Base-by-base conservation (phyloP, 768 basidiomycete genomes). In the Rhodosporidiobolus sp. region DNA sequence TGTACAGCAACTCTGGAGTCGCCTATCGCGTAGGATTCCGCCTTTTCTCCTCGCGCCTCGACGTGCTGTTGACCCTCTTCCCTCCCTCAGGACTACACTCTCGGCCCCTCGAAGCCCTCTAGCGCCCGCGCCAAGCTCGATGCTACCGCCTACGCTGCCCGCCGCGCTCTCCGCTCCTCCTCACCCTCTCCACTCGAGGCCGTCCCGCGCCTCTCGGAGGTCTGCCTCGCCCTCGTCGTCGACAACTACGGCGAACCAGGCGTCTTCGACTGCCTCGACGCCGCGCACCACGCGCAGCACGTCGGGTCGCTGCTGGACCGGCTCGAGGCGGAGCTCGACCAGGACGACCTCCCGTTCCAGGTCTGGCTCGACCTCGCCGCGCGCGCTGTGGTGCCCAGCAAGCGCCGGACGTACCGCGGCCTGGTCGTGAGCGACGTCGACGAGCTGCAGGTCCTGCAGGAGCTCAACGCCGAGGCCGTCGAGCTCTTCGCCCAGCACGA, bases 321-420 rank as follows among this genome's bases (percentile, higher is more conserved):
- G 20, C 53, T 55, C 43, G 43, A 28, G 1, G 22, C n/a, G 35
- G 24, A 38, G 16, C 26, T 34, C 9, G 49, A 43, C 2, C 14
- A 53, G 2, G 20, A 19, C 38, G 30, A 7, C 1, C 57, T 74
- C 10, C 73, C 73, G 0, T 74, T 59, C 48, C 61, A 67, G 48
- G 38, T 65, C 38, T 74, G 61, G 62, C 62, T 66, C 60, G 65
- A 64, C n/a, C 38, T 74, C 32, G 65, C 65, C n/a, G 30, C 49
- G 20, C 30, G 45, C 11, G 56, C 24, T 43, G 69, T 67, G 46
- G 4, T 67, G 2, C 69, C 73, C 1, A 3, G n/a, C 3, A 32
- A 35, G 30, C 28, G 32, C 19, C 54, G 62, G 46, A 74, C 73
- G 16, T 74, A 74, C 24, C 61, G 62, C 22, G 73, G 65, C 6